Conservation (phyloP, 371 early-diverging fungal species). For the Parasitella parasitica region DNA sequence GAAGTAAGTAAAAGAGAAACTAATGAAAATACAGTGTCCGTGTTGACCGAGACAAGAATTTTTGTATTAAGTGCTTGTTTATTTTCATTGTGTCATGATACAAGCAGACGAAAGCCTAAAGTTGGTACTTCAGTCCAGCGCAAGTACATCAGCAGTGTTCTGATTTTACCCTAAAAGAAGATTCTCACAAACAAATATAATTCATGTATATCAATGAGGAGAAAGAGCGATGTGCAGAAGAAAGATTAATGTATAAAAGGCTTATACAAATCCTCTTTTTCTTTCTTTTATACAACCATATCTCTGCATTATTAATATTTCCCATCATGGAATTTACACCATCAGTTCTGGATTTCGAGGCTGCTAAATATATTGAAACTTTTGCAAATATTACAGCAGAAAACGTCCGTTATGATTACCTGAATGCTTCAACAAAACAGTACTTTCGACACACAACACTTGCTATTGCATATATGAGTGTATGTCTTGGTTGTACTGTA, state of each 20-base stretch:
- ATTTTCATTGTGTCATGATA: not conserved
- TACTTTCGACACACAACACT: conserved; percentile 18
- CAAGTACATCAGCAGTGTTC: too few species aligned
- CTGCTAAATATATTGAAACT: not conserved
- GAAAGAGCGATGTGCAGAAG: too few species aligned
- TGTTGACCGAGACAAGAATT: too few species aligned
- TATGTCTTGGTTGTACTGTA: conserved; percentile 34
- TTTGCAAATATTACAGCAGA: not conserved
- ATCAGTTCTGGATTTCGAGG: too few species aligned
- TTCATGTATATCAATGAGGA: not conserved
- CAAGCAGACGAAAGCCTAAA: not conserved
- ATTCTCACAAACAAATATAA: too few species aligned
- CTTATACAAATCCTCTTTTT: not conserved
- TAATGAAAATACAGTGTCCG: not conserved
- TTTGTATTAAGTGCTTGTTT: too few species aligned
- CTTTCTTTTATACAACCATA: not conserved
- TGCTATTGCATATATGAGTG: conserved; percentile 38
- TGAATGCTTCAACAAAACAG: conserved; percentile 1
- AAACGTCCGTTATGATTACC: not conserved
- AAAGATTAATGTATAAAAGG: too few species aligned
- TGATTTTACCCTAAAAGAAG: too few species aligned
- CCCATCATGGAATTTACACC: not conserved
- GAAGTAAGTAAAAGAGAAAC: not conserved
- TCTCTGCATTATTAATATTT: too few species aligned
- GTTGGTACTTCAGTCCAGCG: too few species aligned